A percentile compares a stretch with the other conserved stretches of the same genome.
Conservation (phyloP, 495 filamentous ascomycete species). For the Penicillium steckii region DNA sequence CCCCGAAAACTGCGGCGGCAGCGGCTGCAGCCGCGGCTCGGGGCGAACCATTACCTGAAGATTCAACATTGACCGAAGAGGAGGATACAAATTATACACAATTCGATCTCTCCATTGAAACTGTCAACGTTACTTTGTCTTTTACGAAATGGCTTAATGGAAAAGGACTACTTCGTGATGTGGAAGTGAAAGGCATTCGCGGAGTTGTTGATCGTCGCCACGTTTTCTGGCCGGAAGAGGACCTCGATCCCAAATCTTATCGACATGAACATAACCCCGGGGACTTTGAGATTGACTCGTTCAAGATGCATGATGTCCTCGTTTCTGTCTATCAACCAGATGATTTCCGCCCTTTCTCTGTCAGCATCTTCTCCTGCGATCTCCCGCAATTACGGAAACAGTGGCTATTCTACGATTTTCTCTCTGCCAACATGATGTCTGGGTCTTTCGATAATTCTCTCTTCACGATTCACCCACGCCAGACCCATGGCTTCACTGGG, state of each 20-base stretch:
- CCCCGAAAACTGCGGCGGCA: conserved; percentile 78
- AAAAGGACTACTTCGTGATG: conserved; percentile 85
- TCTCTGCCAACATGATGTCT: conserved; percentile 93
- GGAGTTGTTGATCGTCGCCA: conserved; percentile 91
- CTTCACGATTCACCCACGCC: conserved; percentile 94
- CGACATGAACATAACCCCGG: conserved; percentile 85
- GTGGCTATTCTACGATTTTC: conserved; percentile 96
- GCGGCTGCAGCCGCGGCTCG: conserved; percentile 75
- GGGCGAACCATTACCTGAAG: conserved; percentile 24
- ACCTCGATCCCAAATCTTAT: conserved; percentile 80
- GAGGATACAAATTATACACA: conserved; percentile 97
- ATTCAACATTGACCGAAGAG: conserved; percentile 43
- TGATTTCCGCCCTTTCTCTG: conserved; percentile 86
- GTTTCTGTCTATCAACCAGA: conserved; percentile 89
- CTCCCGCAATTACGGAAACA: conserved; percentile 90
- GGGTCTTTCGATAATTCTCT: conserved; percentile 93
- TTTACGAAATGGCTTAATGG: conserved; percentile 98
- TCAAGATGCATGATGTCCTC: conserved; percentile 92
- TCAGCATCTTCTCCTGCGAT: conserved; percentile 94
- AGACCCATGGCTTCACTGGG: conserved; percentile 71
- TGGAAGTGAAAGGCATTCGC: conserved; percentile 92
- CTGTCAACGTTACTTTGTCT: conserved; percentile 94
- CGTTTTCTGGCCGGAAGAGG: conserved; percentile 67
- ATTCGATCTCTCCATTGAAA: conserved; percentile 92
- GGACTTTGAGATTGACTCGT: conserved; percentile 94